These are phyloP conservation scores for Bipolaris zeicola DNA, from an alignment of 2,329 filamentous ascomycete species.

Conservation along the genomic window DNA sequence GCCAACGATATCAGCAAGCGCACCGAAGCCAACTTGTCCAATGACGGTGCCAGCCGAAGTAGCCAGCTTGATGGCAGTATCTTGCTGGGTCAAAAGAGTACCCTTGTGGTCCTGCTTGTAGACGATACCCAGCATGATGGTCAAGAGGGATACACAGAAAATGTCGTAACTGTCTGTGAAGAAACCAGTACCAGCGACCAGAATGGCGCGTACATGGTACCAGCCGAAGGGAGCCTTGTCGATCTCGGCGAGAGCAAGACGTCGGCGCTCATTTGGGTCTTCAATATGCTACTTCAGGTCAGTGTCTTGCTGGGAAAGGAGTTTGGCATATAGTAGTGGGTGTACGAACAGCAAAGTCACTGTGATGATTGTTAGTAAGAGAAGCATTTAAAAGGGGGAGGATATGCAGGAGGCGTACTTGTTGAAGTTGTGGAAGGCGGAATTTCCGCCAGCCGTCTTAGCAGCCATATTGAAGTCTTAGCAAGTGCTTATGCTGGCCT, in stretches of 20 bases:
- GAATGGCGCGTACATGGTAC: conserved; percentile 79
- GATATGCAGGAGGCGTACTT: conserved; percentile 14
- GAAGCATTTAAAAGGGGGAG: not conserved
- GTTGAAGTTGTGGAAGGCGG: conserved; percentile 36
- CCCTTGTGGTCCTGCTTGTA: conserved; percentile 64
- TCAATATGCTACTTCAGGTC: conserved; percentile 51
- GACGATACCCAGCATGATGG: conserved; percentile 77
- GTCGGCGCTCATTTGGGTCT: conserved; percentile 78
- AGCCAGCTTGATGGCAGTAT: conserved; percentile 84
- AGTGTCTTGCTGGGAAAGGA: not conserved
- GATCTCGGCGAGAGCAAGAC: conserved; percentile 79
- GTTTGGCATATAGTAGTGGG: not conserved
- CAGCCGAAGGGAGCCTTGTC: conserved; percentile 80
- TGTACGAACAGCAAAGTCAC: conserved; percentile 37
- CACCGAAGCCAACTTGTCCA: conserved; percentile 74
- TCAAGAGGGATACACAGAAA: conserved; percentile 59
- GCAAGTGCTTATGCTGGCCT: conserved; percentile 14
- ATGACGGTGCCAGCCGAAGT: conserved; percentile 84
- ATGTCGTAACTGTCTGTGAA: conserved; percentile 79
- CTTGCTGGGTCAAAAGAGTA: conserved; percentile 66
- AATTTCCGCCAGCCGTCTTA: conserved; percentile 31
- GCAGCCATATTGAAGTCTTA: conserved; percentile 22
- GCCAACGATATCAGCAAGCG: conserved; percentile 71
- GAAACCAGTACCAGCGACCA: conserved; percentile 82
- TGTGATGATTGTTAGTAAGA: not conserved